These are phyloP conservation scores for Pistacia atlantica DNA, from an alignment of 345 rosid species.

Conservation along the genomic window DNA sequence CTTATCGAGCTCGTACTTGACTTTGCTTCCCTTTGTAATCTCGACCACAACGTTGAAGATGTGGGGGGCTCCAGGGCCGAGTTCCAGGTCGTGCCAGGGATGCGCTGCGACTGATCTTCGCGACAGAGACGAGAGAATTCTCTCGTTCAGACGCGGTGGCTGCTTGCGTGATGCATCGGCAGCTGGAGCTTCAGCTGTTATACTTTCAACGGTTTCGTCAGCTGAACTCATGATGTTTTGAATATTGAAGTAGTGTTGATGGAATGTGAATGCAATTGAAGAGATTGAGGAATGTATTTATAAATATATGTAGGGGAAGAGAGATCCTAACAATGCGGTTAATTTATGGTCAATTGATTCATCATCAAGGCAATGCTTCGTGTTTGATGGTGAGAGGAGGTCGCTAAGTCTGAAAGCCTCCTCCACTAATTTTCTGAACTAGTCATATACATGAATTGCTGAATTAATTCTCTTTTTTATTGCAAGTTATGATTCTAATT, in stretches of 20 bases:
- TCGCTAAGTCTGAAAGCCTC: background rate
- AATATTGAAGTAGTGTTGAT: background rate
- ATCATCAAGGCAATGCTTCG: conserved; percentile 21
- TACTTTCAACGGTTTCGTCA: background rate
- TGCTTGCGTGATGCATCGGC: background rate
- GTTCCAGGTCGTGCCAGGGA: conserved; percentile 99
- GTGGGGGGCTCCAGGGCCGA: conserved; percentile 89
- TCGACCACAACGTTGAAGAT: conserved; percentile 78
- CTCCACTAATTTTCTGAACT: background rate
- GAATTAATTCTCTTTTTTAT: no score
- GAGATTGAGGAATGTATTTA: background rate
- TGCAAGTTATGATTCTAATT: no score
- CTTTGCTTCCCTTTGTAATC: conserved; percentile 95
- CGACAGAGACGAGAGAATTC: conserved; percentile 90
- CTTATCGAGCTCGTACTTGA: conserved; percentile 94
- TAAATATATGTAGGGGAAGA: background rate
- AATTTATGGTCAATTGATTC: conserved; percentile 21
- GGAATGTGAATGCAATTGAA: background rate
- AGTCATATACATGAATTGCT: background rate
- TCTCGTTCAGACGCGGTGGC: conserved; percentile 68
- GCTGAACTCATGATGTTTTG: background rate
- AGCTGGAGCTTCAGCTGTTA: background rate
- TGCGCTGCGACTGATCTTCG: conserved; percentile 92
- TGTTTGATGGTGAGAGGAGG: conserved; percentile 16
- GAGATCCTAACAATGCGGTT: conserved; percentile 19